Base-by-base conservation (phyloP, 257 asterid genomes). In the Forsythia suspensa region DNA sequence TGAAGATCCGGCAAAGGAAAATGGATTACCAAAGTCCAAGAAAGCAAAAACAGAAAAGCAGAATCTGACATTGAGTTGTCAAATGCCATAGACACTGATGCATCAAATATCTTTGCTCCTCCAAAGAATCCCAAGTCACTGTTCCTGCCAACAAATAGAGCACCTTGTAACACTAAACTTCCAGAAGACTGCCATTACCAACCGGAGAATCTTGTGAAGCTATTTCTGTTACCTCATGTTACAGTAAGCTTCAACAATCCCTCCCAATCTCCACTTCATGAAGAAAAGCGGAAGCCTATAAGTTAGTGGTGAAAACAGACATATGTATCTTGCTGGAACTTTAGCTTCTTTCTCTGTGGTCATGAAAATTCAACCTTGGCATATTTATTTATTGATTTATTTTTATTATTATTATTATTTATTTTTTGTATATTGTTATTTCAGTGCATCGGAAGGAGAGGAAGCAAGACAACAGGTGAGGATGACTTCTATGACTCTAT, bases 121-220 rank as follows among this genome's bases (percentile, higher is more conserved):
- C 97, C 99, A 21, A 94, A 91, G 88, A 96, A 94, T 86, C 95
- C 92, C 36, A 96, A 89, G 89, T 84, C 96, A 61, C 83, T 90
- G 51, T 87, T 96, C 52, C 88, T 94, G 79, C 95, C 97, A 74
- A 82, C 92, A 78, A 92, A 84, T 75, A 89, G 90, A 88, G 84
- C 83, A 81, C 88, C 97, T 75, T 83, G 90, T 87, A 87, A 85
- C 78, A 91, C 92, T 34, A 91, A 82, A 83, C 97, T 96, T 88
- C 99, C 99, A 69, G 97, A 96, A 87, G 99, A 96, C 86, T 91
- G 97, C 80, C 99, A 96, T 80, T 96, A 92, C 86, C 98, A 91
- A 81, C 97, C 97, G 9, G 99, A 94, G 82, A 85, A 92, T 92
- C 99, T 96, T 76, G 96, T 94, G 86, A 94, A 96, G 89, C 89